A percentile compares a stretch with the other conserved stretches of the same genome.
Evolutionary conservation across 208 protist species (phyloP).

Genomic region (Willaertia magna): DNA sequence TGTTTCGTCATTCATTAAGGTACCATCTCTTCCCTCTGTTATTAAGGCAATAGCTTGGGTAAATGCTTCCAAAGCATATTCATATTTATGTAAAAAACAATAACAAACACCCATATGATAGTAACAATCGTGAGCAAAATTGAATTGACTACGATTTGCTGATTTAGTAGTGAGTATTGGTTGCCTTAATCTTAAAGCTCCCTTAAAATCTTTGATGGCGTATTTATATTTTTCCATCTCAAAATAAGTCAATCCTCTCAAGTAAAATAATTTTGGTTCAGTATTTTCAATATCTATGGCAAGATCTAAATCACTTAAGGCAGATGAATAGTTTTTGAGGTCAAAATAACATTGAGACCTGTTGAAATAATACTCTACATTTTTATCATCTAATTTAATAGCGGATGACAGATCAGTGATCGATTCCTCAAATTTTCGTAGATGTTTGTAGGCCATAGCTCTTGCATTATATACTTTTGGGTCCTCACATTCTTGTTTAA

Average conservation of each 20-base stretch:
- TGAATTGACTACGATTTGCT: too few relatives aligned
- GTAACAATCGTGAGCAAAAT: slow-evolving; percentile 31
- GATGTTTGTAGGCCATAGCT: slow-evolving; percentile 35
- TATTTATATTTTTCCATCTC: slow-evolving; percentile 20
- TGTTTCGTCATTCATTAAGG: not conserved
- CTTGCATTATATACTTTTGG: slow-evolving; percentile 39
- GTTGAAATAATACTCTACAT: slow-evolving; percentile 37
- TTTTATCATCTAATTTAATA: slow-evolving; percentile 22
- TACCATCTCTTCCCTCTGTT: not conserved
- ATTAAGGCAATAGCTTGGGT: slow-evolving; percentile 37
- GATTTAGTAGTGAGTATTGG: too few relatives aligned
- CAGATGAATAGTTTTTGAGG: slow-evolving; percentile 23
- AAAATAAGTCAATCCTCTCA: slow-evolving; percentile 26
- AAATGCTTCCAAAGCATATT: slow-evolving; percentile 39
- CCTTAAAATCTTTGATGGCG: slow-evolving; percentile 21
- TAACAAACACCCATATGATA: slow-evolving; percentile 33
- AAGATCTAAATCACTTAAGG: slow-evolving; percentile 15
- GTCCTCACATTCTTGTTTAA: slow-evolving; percentile 26
- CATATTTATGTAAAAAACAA: slow-evolving; percentile 21
- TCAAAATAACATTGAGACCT: slow-evolving; percentile 33
- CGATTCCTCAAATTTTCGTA: slow-evolving; percentile 27
- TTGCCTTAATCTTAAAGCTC: slow-evolving; percentile 7
- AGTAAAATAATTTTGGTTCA: slow-evolving; percentile 30
- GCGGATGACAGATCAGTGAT: slow-evolving; percentile 23
- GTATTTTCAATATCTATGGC: slow-evolving; percentile 20